Evolutionary conservation across 1,284 basidiomycete genomes (phyloP), one percentile per base, ranked within the genome.

Genomic region (Leccinum fallax): DNA sequence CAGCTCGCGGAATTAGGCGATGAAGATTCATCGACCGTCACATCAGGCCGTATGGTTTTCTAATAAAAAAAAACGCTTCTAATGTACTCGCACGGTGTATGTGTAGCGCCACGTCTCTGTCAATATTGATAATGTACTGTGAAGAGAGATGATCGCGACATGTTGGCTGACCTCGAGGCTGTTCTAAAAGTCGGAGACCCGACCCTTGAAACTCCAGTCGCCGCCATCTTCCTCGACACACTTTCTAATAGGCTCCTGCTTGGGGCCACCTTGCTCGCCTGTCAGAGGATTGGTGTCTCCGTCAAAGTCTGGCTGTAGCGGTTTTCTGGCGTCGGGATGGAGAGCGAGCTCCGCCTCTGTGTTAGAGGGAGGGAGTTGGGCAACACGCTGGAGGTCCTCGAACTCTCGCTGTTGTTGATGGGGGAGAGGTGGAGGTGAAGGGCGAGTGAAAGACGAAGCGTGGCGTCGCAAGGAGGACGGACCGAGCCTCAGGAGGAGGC

Each of bases 121-220:
- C 57, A 34, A 58, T 40, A 51, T 46, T 62, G 58, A 52, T 48
- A 57, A 60, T 63, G 59, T 63, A 62, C 32, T 48, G 49, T 53
- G 59, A 43, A 40, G 40, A 48, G 4, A 48, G 43, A 48, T 48
- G 46, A 46, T n/a, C 6, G 3, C 10, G n/a, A 43, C 40, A 19
- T 48, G 19, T 48, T 43, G 40, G 40, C 40, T 19, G 9, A 43
- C n/a, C n/a, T 40, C 16, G 13, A 36, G 32, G 38, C 8, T n/a
- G 38, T n/a, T n/a, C 63, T 78, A 93, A 76, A 93, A 93, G 77
- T 93, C 91, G 15, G 91, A 89, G 15, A 92, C 90, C 16, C 90
- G 81, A 21, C 91, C 91, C 69, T 90, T 90, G 78, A 88, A 89
- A 69, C 91, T 93, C 91, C 91, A 93, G 68, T 93, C 91, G 4